phyloP scores from a whole-genome alignment of 352 stramenopile species.

The Paralagenidium karlingii region DNA sequence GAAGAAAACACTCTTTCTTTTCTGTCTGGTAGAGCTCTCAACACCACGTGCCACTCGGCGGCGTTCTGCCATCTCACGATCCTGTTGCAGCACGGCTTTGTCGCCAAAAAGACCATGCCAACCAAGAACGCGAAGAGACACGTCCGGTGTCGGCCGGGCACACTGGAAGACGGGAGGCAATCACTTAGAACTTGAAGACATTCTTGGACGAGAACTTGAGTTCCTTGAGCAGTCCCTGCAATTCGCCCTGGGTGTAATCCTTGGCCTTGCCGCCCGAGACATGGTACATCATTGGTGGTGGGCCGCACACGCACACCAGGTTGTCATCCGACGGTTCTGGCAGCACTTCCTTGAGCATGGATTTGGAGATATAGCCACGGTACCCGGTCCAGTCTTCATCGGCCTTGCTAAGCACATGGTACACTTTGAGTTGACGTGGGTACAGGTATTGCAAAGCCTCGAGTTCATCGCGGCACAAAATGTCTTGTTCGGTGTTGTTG shows the following conservation, averaged over 20 bases:
- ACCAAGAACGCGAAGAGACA: too few species aligned
- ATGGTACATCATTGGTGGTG: constrained; percentile 84
- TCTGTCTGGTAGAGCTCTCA: too few species aligned
- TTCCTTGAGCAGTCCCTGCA: constrained; percentile 78
- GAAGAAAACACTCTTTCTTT: too few species aligned
- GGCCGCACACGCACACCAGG: constrained; percentile 83
- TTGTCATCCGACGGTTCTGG: constrained; percentile 60
- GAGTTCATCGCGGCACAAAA: constrained; percentile 81
- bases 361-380: constrained; percentile 65
- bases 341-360: constrained; percentile 78
- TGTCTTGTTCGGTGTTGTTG: constrained; percentile 80
- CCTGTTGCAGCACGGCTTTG: too few species aligned
- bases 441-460: constrained; percentile 72
- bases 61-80: too few species aligned
- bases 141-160: too few species aligned
- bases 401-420: constrained; percentile 63
- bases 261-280: constrained; percentile 79
- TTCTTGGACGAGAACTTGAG: constrained; percentile 65
- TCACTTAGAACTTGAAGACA: constrained; percentile 83
- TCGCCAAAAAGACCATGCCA: too few species aligned
- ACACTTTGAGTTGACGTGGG: constrained; percentile 53
- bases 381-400: constrained; percentile 47
- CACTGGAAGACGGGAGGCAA: constrained; percentile 1
- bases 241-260: constrained; percentile 73
- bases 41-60: too few species aligned